phyloP scores from a whole-genome alignment of 2,329 filamentous ascomycete species.

The Aphanocladium album region DNA sequence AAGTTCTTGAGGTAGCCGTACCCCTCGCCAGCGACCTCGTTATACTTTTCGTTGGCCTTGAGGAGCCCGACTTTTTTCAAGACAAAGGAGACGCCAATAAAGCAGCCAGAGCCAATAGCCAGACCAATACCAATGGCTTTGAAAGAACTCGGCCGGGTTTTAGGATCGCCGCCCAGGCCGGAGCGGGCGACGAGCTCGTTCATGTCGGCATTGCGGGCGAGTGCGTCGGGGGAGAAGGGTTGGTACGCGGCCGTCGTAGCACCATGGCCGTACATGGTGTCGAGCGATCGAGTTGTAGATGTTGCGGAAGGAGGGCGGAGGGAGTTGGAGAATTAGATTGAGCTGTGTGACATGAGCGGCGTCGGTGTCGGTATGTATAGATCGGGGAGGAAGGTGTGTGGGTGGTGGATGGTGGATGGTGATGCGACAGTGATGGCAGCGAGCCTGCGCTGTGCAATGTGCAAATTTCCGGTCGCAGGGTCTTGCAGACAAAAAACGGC shows the following conservation, averaged over 20 bases:
- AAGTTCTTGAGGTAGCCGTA: slow-evolving; percentile 95
- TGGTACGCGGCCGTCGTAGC: slow-evolving; percentile 2
- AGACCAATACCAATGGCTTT: slow-evolving; percentile 84
- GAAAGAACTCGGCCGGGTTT: slow-evolving; percentile 51
- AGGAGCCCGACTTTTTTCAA: slow-evolving; percentile 90
- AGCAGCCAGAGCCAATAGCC: slow-evolving; percentile 80
- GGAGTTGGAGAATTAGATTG: background rate
- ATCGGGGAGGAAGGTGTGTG: background rate
- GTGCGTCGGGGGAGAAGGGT: background rate
- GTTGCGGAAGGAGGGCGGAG: background rate
- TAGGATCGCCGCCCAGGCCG: background rate
- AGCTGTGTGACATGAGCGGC: slow-evolving; percentile 5
- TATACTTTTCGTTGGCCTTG: slow-evolving; percentile 92
- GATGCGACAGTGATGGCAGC: background rate
- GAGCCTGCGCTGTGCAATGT: background rate
- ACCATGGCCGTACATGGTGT: slow-evolving; percentile 10
- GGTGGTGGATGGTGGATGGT: background rate
- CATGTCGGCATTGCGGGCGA: background rate
- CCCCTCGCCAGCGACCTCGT: slow-evolving; percentile 90
- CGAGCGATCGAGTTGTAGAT: background rate
- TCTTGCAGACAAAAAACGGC: background rate
- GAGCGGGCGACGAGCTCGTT: background rate
- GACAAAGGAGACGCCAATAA: slow-evolving; percentile 93
- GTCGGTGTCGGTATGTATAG: background rate
- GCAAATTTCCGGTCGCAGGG: background rate